A percentile compares a stretch with the other conserved stretches of the same genome.
Evolutionary conservation across 2,329 filamentous ascomycete genomes (phyloP).

Genomic region (Periconia sp.): DNA sequence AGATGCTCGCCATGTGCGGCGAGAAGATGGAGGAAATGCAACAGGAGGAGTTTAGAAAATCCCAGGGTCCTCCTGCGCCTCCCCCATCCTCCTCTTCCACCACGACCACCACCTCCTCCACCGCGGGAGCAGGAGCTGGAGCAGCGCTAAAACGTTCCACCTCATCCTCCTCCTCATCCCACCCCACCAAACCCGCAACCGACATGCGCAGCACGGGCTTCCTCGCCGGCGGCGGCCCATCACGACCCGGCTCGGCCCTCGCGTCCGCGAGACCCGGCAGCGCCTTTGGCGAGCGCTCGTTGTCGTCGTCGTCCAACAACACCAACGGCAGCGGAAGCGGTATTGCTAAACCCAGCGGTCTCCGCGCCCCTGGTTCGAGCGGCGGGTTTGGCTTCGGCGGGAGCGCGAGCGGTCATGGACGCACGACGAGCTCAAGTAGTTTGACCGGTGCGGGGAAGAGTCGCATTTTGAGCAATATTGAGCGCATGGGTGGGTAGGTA

Average conservation of each 20-base stretch:
- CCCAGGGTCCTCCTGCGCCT: constrained; percentile 43
- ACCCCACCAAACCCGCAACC: constrained; percentile 8
- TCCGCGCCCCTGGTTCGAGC: constrained; percentile 57
- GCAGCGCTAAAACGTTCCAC: constrained; percentile 8
- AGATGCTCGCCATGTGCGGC: constrained; percentile 72
- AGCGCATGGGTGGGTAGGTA: constrained; percentile 71
- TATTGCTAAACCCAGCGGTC: constrained; percentile 54
- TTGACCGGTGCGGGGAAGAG: constrained; percentile 52
- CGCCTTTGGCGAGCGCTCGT: constrained; percentile 24
- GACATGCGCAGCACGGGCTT: constrained; percentile 35
- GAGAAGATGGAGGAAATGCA: constrained; percentile 44
- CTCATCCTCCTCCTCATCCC: constrained; percentile 9
- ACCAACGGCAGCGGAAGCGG: constrained; percentile 15
- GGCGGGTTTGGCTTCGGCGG: constrained; percentile 41
- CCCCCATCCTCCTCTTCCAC: constrained; percentile 11
- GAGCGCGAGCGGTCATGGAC: constrained; percentile 21
- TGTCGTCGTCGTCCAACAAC: neutral
- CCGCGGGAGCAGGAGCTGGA: constrained; percentile 1
- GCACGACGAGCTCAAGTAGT: constrained; percentile 36
- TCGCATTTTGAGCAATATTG: constrained; percentile 81
- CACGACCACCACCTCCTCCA: constrained; percentile 12
- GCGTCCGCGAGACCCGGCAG: constrained; percentile 26
- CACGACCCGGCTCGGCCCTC: constrained; percentile 30
- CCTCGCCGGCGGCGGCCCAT: constrained; percentile 22
- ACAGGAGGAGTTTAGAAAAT: constrained; percentile 54